Conservation (phyloP, 441 rosid genomes). For the Sinapis alba region DNA sequence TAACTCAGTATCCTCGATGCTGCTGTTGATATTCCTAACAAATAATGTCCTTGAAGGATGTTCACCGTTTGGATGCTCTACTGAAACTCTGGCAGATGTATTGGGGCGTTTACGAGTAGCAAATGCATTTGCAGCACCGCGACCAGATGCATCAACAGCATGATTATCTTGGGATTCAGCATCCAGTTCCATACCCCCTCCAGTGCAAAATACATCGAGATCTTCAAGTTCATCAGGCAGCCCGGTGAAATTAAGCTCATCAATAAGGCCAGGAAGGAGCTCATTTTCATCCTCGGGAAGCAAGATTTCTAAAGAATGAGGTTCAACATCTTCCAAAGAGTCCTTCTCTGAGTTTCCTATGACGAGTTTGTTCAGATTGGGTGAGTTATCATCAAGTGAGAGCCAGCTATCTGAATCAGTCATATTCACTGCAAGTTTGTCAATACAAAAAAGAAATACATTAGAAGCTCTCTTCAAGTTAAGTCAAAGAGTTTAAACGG, state of each 20-base stretch:
- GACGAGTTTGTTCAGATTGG: conserved; percentile 43
- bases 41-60: conserved; percentile 91
- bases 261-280: conserved; percentile 79
- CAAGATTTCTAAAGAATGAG: conserved; percentile 52
- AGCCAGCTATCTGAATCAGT: conserved; percentile 50
- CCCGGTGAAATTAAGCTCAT: conserved; percentile 68
- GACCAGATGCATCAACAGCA: conserved; percentile 54
- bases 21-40: conserved; percentile 88
- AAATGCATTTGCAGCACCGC: conserved; percentile 52
- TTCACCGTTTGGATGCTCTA: conserved; percentile 91
- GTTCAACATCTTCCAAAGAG: conserved; percentile 56
- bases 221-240: conserved; percentile 73
- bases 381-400: conserved; percentile 57
- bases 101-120: conserved; percentile 47
- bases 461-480: not conserved
- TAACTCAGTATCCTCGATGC: conserved; percentile 81
- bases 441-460: conserved; percentile 28
- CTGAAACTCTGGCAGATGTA: conserved; percentile 64
- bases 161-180: conserved; percentile 59
- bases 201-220: conserved; percentile 73
- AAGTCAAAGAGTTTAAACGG: not conserved
- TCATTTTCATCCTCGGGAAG: conserved; percentile 80
- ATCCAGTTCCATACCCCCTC: conserved; percentile 89
- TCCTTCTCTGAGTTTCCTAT: conserved; percentile 53
- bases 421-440: conserved; percentile 62